phyloP scores from a whole-genome alignment of 345 rosid genomes.

The Gossypium arboreum region DNA sequence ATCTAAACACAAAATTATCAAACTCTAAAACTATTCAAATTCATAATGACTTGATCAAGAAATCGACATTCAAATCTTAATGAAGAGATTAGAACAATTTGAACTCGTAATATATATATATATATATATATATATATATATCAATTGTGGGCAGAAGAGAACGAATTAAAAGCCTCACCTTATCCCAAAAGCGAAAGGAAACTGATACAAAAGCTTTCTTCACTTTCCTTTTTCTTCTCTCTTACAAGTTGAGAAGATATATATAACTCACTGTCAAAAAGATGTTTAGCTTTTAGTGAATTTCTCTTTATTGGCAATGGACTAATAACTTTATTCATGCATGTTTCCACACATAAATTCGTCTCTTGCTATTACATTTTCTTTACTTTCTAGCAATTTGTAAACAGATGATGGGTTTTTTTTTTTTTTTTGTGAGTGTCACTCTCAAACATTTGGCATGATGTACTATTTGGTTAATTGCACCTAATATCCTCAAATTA shows the following conservation, averaged over 20 bases:
- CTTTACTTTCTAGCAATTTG: conserved; percentile 1
- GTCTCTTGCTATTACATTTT: neutral
- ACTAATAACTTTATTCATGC: neutral
- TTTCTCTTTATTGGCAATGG: neutral
- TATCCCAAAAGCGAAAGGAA: neutral
- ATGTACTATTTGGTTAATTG: too few species aligned
- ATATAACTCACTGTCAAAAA: neutral
- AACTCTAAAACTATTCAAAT: too few species aligned
- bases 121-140: too few species aligned
- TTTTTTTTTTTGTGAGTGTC: neutral
- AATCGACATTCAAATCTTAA: too few species aligned
- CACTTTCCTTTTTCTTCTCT: neutral
- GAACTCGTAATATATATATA: neutral
- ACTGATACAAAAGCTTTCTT: neutral
- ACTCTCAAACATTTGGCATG: conserved; percentile 7
- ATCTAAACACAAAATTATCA: too few species aligned
- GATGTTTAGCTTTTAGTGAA: neutral
- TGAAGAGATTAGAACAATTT: too few species aligned
- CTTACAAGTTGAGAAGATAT: neutral
- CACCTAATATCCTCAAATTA: too few species aligned
- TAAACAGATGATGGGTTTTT: neutral
- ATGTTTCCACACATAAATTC: neutral
- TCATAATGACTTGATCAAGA: too few species aligned
- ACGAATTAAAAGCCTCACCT: neutral
- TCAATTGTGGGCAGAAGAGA: conserved; percentile 2